Evolutionary conservation across 441 rosid species (phyloP).

Genomic region (Capsella rubella): DNA sequence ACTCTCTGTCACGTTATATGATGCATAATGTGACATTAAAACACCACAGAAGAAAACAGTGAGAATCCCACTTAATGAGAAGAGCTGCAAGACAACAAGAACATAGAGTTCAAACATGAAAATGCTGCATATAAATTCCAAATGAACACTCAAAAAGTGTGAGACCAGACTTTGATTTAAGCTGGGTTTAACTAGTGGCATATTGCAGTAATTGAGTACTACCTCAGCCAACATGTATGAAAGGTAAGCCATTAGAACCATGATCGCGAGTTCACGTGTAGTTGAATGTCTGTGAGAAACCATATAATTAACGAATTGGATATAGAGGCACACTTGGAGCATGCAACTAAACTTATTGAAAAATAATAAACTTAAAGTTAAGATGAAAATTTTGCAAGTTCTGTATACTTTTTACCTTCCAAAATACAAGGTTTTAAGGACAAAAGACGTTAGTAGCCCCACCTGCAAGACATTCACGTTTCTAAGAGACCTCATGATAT

Average conservation of each 20-base stretch:
- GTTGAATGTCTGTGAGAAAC: constrained; percentile 72
- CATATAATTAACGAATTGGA: not conserved
- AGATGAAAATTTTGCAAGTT: constrained; percentile 4
- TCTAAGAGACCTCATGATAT: constrained; percentile 15
- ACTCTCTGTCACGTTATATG: constrained; percentile 85
- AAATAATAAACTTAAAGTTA: not conserved
- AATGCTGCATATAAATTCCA: not conserved
- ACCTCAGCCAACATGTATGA: constrained; percentile 96
- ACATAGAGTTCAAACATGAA: constrained; percentile 5
- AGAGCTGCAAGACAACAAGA: constrained; percentile 57
- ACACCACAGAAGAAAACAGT: constrained; percentile 92
- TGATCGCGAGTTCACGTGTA: constrained; percentile 71
- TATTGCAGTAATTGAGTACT: constrained; percentile 28
- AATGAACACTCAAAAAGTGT: not conserved
- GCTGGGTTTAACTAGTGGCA: not conserved
- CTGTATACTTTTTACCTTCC: constrained; percentile 58
- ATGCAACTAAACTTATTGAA: not conserved
- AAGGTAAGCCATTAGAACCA: constrained; percentile 90
- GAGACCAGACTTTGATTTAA: not conserved
- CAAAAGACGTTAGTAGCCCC: constrained; percentile 73
- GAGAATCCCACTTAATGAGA: constrained; percentile 84
- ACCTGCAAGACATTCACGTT: constrained; percentile 50
- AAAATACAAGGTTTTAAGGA: constrained; percentile 68
- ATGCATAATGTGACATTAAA: constrained; percentile 89
- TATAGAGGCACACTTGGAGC: constrained; percentile 5